Evolutionary conservation across 2,329 filamentous ascomycete genomes (phyloP), one percentile per base, ranked within the genome.

Genomic region (Triangularia setosa): DNA sequence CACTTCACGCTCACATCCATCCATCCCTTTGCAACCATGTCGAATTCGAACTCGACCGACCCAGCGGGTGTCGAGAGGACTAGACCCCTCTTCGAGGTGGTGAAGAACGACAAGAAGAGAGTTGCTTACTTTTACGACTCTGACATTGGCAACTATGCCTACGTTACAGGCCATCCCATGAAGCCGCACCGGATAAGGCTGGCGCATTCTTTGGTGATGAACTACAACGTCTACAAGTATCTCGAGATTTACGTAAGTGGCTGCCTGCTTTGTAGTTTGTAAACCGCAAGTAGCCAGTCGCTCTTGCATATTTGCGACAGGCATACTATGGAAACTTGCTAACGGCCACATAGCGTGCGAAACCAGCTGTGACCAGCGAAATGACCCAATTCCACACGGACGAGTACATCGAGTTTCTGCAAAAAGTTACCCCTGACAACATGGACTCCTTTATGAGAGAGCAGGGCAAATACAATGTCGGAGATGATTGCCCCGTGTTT

Each of bases 41-140:
- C 58, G n/a, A 60, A n/a, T 24, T 40, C 27, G 18, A 57, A 48
- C 23, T 35, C 25, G 40, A 75, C 72, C 54, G 75, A 77, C 65
- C 71, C 72, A 16, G 73, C 75, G 25, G 75, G 75, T n/a, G 74
- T 77, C 63, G 70, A 75, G 57, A 73, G 81, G 68, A 79, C 81
- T 56, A 76, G 78, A 52, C 82, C 82, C 62, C 78, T 84, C 67
- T 76, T 76, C 69, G 78, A 79, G 65, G 76, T 79, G 64, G 79
- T 81, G 25, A 79, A 81, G 61, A 74, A 72, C 33, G 72, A 73
- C 69, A 78, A 77, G 72, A 96, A 95, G 80, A 92, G 94, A 75
- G 92, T 98, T 64, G 94, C 94, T 63, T 98, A 98, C 80, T 98
- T 98, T 78, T 98, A 98, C 84, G 94, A 98, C 75, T 96, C 92